A percentile compares a stretch with the other conserved stretches of the same genome.
These are phyloP conservation scores for Neophaeococcomyces mojaviensis DNA, from an alignment of 2,329 filamentous ascomycete genomes.

Conservation along the genomic window DNA sequence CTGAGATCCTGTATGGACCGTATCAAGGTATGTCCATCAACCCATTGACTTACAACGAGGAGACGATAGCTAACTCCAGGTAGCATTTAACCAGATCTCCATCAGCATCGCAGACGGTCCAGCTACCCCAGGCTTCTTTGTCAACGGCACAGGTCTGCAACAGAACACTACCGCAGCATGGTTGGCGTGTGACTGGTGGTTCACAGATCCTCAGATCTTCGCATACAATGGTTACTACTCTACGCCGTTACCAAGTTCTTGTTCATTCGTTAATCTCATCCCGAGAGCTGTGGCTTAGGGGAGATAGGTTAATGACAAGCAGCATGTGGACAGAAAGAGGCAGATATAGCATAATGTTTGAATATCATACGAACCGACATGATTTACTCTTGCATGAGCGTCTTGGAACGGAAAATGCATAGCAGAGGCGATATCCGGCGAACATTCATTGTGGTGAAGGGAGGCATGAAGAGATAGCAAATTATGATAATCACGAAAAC, in stretches of 20 bases:
- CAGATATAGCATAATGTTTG: too few species aligned
- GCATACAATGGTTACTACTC: constrained; percentile 13
- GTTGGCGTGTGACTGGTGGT: constrained; percentile 23
- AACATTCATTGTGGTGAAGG: too few species aligned
- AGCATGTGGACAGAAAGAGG: too few species aligned
- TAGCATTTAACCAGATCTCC: constrained; percentile 17
- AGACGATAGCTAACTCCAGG: constrained; percentile 7
- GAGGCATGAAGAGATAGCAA: too few species aligned
- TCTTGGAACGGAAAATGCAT: too few species aligned
- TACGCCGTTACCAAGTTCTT: constrained; percentile 15
- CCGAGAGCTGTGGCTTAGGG: constrained; percentile 12
- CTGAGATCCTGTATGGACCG: constrained; percentile 11
- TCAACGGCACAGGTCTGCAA: constrained; percentile 22
- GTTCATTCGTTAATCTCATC: constrained; percentile 19
- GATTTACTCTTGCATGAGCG: too few species aligned
- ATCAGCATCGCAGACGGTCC: constrained; percentile 18
- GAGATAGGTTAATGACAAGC: neutral
- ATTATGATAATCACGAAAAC: too few species aligned
- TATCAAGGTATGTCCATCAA: constrained; percentile 17
- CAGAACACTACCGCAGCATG: constrained; percentile 10
- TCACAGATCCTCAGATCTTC: constrained; percentile 19
- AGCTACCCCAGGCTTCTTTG: constrained; percentile 15
- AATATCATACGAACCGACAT: too few species aligned
- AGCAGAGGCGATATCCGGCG: too few species aligned
- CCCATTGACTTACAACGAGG: neutral